phyloP scores from a whole-genome alignment of 2,329 filamentous ascomycete species.

The Chaetomiaceae sp. region DNA sequence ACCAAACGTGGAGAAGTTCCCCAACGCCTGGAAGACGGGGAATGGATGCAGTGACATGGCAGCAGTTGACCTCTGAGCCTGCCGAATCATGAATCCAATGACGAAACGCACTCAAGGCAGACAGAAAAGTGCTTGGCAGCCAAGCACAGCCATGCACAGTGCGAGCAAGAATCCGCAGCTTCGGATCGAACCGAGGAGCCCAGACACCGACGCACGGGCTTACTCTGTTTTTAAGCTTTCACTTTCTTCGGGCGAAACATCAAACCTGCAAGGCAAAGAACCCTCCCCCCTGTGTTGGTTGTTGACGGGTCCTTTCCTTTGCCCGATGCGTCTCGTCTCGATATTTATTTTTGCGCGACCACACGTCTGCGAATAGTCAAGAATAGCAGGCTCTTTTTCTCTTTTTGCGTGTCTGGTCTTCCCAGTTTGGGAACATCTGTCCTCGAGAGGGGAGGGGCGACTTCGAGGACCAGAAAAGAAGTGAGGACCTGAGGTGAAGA shows the following conservation, averaged over 20 bases:
- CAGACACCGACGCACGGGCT: too few species aligned
- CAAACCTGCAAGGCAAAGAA: not conserved
- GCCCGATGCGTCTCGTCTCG: conserved; percentile 2
- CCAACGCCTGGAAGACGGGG: not conserved
- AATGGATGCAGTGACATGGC: too few species aligned
- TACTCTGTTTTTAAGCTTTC: not conserved
- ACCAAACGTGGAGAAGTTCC: not conserved
- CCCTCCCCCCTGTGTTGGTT: not conserved
- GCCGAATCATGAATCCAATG: not conserved
- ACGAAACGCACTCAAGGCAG: not conserved
- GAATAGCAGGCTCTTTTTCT: not conserved
- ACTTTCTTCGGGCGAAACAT: not conserved
- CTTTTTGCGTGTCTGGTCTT: conserved; percentile 4
- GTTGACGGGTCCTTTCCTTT: not conserved
- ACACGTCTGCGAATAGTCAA: not conserved
- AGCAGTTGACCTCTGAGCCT: not conserved
- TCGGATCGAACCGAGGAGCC: too few species aligned
- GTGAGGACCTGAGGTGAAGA: too few species aligned
- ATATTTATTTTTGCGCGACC: not conserved
- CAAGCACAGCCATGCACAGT: not conserved
- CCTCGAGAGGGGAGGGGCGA: not conserved
- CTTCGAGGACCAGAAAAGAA: not conserved
- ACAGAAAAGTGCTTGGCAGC: not conserved
- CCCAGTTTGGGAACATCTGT: too few species aligned
- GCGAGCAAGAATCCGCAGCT: too few species aligned